Evolutionary conservation across 139 green algal genomes (phyloP).

Genomic region (Desmodesmus armatus): DNA sequence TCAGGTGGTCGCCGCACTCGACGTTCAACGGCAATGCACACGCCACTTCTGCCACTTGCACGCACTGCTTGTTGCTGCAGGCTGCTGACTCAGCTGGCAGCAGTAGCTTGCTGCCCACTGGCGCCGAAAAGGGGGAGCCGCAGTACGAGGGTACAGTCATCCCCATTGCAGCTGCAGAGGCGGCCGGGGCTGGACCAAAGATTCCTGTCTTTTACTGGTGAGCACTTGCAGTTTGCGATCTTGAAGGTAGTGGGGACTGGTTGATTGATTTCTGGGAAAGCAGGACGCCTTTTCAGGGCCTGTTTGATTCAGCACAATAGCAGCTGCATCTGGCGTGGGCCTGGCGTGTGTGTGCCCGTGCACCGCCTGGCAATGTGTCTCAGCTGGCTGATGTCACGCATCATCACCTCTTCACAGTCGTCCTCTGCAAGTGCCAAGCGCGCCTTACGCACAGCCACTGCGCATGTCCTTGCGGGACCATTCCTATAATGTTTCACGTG

Average conservation of each 20-base stretch:
- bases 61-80: slow-evolving; percentile 29
- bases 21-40: background rate
- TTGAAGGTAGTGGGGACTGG: background rate
- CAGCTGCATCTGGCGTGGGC: background rate
- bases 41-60: no score
- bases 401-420: no score
- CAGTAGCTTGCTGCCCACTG: background rate
- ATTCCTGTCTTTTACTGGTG: slow-evolving; percentile 38
- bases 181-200: background rate
- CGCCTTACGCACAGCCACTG: no score
- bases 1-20: background rate
- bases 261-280: background rate
- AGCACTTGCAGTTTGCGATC: background rate
- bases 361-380: no score
- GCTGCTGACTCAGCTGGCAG: background rate
- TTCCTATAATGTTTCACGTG: no score
- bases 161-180: background rate
- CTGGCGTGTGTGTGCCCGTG: no score
- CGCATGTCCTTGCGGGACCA: no score
- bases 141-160: slow-evolving; percentile 32
- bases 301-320: background rate
- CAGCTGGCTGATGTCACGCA: no score
- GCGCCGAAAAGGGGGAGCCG: background rate
- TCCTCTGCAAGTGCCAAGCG: no score
- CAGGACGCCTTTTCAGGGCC: background rate